Evolutionary conservation across 2,329 filamentous ascomycete species (phyloP), one percentile per base, ranked within the genome.

Genomic region (Harringtonia aguacate): DNA sequence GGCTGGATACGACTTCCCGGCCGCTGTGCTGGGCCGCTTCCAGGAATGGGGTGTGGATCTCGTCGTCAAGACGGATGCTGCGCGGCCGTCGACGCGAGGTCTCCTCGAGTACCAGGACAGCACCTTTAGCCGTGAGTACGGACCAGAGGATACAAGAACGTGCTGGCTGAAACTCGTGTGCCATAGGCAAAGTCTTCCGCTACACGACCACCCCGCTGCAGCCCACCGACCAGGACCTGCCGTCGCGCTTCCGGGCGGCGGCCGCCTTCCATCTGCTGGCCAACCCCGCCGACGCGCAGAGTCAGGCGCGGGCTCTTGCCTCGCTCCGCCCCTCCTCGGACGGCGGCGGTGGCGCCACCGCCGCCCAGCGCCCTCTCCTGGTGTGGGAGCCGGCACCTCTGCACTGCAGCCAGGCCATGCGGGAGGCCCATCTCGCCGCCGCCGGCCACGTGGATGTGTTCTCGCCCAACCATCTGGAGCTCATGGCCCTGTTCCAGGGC

Each of bases 381-480:
- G 36, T 44, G 3, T 44, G 43, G 43, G 43, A 44, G 17, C 43
- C 43, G 3, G 17, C 39, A 30, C 43, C 43, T 3, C 33, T 39
- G 2, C 27, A 39, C 15, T n/a, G 34, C 36, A 40, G 24, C 17
- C 22, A 18, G 4, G 17, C 4, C 1, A 22, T 24, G 15, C 22
- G 15, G 14, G 37, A 21, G n/a, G 37, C 30, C 1, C 43, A 44
- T 20, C 22, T 40, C 30, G 22, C 36, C 4, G 43, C 43, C 12
- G 34, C 36, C 43, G 8, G 10, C 13, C 37, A 13, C 14, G 43
- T 40, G 12, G 37, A 44, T 17, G 31, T 44, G 14, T 39, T 44
- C 30, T 44, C 43, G 21, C 43, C 43, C 9, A 44, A 44, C 43
- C 43, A 44, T 20, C 30, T 44, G 15, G 43, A 44, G 30, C 33